A percentile compares a stretch with the other conserved stretches of the same genome.
phyloP scores from a whole-genome alignment of 1,284 basidiomycete species.

The Apiotrichum montevideense region DNA sequence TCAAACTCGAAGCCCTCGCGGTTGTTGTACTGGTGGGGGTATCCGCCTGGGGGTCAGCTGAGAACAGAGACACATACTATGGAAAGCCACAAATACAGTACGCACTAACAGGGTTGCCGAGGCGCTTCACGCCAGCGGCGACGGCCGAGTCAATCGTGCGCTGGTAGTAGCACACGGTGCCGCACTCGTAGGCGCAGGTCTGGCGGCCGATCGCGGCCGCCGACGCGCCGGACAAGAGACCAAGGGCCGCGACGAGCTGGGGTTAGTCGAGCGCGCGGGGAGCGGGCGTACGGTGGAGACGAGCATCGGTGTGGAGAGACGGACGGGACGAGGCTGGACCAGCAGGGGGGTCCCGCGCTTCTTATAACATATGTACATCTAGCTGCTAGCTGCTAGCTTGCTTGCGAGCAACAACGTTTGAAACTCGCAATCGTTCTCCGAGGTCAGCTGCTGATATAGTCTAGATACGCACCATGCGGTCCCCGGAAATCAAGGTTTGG shows the following conservation, averaged over 20 bases:
- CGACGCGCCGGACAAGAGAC: neutral
- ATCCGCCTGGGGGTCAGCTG: neutral
- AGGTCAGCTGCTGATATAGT: too few relatives aligned
- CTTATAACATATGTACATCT: too few relatives aligned
- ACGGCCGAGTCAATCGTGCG: neutral
- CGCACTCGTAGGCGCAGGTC: neutral
- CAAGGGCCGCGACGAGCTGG: neutral
- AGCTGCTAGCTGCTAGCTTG: too few relatives aligned
- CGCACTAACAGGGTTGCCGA: neutral
- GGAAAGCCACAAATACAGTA: neutral
- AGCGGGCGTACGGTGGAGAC: neutral
- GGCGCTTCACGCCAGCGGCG: neutral
- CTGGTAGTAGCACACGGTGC: neutral
- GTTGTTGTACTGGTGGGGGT: conserved; percentile 2
- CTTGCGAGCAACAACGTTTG: too few relatives aligned
- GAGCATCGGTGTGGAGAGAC: neutral
- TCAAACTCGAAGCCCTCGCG: neutral
- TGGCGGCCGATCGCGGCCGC: neutral
- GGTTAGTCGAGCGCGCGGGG: neutral
- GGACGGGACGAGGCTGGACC: too few relatives aligned
- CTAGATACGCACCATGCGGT: too few relatives aligned
- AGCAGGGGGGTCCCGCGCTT: too few relatives aligned
- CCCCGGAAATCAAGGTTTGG: too few relatives aligned
- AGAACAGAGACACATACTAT: too few relatives aligned
- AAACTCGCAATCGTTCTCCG: too few relatives aligned